Percentiles rank a stretch among this genome's conserved stretches.
phyloP scores from a whole-genome alignment of 805 yeast genomes.

The Peterozyma xylosa region DNA sequence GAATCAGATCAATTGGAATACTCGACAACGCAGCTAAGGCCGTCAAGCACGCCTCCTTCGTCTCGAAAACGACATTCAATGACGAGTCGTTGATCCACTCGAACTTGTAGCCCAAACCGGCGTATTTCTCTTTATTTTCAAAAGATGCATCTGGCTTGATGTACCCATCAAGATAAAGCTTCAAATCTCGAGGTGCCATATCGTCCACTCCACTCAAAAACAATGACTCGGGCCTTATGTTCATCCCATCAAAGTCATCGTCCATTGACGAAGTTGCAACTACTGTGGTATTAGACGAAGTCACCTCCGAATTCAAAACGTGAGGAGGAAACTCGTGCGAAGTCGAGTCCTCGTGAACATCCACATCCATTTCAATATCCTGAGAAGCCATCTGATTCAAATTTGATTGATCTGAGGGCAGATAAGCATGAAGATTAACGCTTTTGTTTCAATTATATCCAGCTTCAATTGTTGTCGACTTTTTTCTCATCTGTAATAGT shows the following conservation, averaged over 20 bases:
- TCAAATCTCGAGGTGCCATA: conserved; percentile 52
- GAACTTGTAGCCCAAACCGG: conserved; percentile 28
- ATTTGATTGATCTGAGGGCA: too few species aligned
- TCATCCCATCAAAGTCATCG: conserved; percentile 13
- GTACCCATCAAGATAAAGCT: conserved; percentile 42
- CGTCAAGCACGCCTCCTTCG: conserved; percentile 16
- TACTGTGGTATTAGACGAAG: background rate
- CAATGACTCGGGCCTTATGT: conserved; percentile 39
- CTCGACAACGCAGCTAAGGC: conserved; percentile 10
- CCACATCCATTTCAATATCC: too few species aligned
- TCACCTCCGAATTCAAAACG: too few species aligned
- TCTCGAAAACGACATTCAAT: conserved; percentile 46
- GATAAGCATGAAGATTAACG: too few species aligned
- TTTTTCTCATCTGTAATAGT: too few species aligned
- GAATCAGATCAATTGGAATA: conserved; percentile 4
- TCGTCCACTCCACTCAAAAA: conserved; percentile 56
- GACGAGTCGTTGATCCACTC: conserved; percentile 66
- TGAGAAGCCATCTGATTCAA: too few species aligned
- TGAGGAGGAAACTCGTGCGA: too few species aligned
- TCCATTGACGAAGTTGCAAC: conserved; percentile 22
- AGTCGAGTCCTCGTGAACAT: too few species aligned
- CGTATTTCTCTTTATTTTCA: conserved; percentile 18
- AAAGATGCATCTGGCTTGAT: conserved; percentile 24
- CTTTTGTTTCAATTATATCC: too few species aligned
- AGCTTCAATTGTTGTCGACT: too few species aligned